Percentiles rank a stretch among this genome's conserved stretches.
Evolutionary conservation across 2,329 filamentous ascomycete genomes (phyloP).

Genomic region (Xylaria sp.): DNA sequence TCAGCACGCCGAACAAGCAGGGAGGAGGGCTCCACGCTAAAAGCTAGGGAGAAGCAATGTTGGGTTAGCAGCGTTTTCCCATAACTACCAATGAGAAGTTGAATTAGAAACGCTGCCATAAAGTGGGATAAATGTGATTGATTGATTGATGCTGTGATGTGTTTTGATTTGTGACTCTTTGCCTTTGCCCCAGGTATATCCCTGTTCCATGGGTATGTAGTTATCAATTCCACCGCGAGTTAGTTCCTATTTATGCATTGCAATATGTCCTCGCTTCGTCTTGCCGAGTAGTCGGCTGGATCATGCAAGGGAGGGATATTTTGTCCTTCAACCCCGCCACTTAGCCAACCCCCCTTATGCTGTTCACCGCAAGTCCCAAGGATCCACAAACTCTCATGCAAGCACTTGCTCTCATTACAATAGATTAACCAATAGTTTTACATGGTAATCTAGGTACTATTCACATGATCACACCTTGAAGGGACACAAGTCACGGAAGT

Average conservation of each 20-base stretch:
- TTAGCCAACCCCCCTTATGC: background rate
- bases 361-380: constrained; percentile 2
- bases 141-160: background rate
- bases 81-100: constrained; percentile 10
- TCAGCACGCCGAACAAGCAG: background rate
- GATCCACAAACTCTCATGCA: background rate
- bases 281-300: background rate
- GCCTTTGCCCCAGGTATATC: background rate
- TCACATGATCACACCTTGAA: background rate
- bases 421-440: background rate
- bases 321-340: background rate
- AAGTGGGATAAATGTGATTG: background rate
- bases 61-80: constrained; percentile 7
- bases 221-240: too few relatives aligned
- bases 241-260: background rate
- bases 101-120: background rate
- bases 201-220: background rate
- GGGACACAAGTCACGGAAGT: background rate
- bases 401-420: background rate
- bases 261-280: background rate
- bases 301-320: background rate
- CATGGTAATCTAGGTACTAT: background rate
- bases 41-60: background rate
- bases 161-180: background rate
- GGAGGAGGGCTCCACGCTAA: background rate